Conservation (phyloP, 108 stramenopile species). For the Skeletonema grethae region DNA sequence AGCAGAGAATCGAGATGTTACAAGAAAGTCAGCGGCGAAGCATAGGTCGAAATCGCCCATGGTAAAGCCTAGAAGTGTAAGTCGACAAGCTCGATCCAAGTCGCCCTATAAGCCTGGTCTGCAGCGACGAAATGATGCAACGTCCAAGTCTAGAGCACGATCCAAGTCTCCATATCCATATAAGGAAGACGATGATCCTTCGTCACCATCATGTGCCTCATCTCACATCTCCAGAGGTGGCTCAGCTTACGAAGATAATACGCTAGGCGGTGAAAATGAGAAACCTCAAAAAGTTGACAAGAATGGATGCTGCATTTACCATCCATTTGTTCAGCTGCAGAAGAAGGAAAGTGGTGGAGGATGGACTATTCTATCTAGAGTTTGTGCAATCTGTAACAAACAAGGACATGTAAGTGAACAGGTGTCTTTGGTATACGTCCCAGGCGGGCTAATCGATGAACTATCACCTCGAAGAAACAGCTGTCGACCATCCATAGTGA, state of each 20-base stretch:
- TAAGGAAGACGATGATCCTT: neutral
- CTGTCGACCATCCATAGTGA: neutral
- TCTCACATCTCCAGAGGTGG: neutral
- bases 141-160: neutral
- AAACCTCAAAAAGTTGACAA: neutral
- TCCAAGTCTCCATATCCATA: neutral
- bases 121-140: neutral
- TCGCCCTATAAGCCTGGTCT: neutral
- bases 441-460: neutral
- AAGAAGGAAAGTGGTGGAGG: neutral
- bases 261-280: neutral
- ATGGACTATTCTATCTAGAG: neutral
- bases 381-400: neutral
- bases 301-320: conserved; percentile 2
- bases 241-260: neutral
- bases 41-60: too few species aligned
- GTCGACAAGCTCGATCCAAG: too few species aligned
- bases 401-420: neutral
- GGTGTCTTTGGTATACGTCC: neutral
- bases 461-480: neutral
- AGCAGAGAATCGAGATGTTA: too few species aligned
- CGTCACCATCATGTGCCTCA: neutral
- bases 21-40: too few species aligned
- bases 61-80: too few species aligned
- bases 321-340: neutral